Evolutionary conservation across 2,329 filamentous ascomycete genomes (phyloP).

Genomic region (Penicillium sp.): DNA sequence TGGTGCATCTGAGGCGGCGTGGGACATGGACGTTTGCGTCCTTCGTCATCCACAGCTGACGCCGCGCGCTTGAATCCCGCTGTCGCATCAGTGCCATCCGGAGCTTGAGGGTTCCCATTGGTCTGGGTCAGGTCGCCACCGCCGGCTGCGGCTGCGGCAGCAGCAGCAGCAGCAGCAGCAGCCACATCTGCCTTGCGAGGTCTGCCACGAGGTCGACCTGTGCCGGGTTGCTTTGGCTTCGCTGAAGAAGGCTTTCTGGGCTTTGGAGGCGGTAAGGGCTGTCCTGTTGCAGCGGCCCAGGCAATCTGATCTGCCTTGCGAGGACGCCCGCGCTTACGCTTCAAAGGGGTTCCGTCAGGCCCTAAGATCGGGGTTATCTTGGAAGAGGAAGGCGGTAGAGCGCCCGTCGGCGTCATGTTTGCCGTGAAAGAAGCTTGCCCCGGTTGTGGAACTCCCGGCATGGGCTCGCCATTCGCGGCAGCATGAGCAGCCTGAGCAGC

Average conservation of each 20-base stretch:
- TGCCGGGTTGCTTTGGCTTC: slow-evolving; percentile 28
- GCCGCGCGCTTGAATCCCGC: slow-evolving; percentile 11
- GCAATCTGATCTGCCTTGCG: slow-evolving; percentile 31
- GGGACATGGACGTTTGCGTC: slow-evolving; percentile 18
- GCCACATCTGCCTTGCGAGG: slow-evolving; percentile 38
- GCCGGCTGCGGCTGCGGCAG: slow-evolving; percentile 24
- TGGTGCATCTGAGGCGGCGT: slow-evolving; percentile 23
- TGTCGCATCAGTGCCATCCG: slow-evolving; percentile 10
- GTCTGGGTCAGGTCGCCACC: slow-evolving; percentile 20
- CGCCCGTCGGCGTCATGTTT: slow-evolving; percentile 21
- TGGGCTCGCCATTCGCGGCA: slow-evolving; percentile 15
- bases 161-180: slow-evolving; percentile 26
- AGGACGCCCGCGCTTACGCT: slow-evolving; percentile 34
- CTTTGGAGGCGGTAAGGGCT: slow-evolving; percentile 17
- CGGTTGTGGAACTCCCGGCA: slow-evolving; percentile 12
- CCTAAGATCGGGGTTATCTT: slow-evolving; percentile 19
- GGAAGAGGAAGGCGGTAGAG: slow-evolving; percentile 6
- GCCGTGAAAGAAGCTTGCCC: slow-evolving; percentile 24
- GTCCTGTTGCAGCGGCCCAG: slow-evolving; percentile 22
- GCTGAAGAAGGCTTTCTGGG: slow-evolving; percentile 7
- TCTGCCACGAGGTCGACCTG: slow-evolving; percentile 35
- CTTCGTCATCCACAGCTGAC: slow-evolving; percentile 13
- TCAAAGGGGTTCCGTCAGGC: slow-evolving; percentile 27
- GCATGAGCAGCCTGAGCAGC: slow-evolving; percentile 22
- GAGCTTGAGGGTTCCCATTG: slow-evolving; percentile 9